Evolutionary conservation across 1,139 yeast genomes (phyloP).

Genomic region (Saccharomyces hybrid): DNA sequence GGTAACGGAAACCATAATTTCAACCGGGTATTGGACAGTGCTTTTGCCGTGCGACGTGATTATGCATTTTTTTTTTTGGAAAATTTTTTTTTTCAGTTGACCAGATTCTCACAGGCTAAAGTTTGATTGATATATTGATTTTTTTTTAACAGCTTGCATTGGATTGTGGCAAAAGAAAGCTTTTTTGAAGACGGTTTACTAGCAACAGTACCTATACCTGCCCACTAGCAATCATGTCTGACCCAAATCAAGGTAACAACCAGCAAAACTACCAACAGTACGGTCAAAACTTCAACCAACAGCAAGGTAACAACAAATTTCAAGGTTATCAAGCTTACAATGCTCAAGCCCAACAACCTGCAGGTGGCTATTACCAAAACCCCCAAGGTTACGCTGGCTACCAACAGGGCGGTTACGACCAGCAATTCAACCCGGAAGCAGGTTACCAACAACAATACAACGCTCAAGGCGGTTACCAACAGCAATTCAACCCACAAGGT

Average conservation of each 20-base stretch:
- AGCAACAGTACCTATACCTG: background rate
- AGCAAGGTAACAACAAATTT: conserved; percentile 27
- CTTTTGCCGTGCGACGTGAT: background rate
- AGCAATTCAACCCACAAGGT: conserved; percentile 16
- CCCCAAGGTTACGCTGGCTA: conserved; percentile 19
- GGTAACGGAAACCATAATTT: background rate
- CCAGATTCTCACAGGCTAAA: background rate
- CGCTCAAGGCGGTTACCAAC: conserved; percentile 20
- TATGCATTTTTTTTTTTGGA: background rate
- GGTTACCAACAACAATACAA: conserved; percentile 17
- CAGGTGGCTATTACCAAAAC: conserved; percentile 24
- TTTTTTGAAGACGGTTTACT: background rate
- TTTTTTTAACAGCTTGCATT: background rate
- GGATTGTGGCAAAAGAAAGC: background rate
- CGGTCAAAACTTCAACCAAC: conserved; percentile 25
- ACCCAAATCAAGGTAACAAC: conserved; percentile 25
- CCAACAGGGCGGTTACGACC: conserved; percentile 21
- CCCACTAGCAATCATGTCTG: conserved; percentile 19
- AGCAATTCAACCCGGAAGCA: conserved; percentile 16
- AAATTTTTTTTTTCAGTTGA: background rate
- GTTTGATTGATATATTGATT: background rate
- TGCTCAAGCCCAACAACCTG: conserved; percentile 11
- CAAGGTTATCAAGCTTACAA: conserved; percentile 25
- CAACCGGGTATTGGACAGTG: background rate
- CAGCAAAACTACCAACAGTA: conserved; percentile 34